A percentile compares a stretch with the other conserved stretches of the same genome.
Conservation (phyloP, 345 rosid species). For the Gossypium sturtianum region DNA sequence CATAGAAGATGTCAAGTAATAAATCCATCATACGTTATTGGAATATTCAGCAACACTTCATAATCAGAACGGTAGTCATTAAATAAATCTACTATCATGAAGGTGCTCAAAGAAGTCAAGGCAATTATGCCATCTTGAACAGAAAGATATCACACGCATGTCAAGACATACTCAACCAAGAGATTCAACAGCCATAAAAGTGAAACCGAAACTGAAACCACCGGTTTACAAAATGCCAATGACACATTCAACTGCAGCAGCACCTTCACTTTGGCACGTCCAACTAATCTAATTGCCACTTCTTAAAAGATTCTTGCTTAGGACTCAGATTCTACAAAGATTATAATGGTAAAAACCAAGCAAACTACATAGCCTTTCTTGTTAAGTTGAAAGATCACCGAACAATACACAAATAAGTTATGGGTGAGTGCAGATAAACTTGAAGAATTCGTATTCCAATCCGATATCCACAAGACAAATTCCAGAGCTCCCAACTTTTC, state of each 20-base stretch:
- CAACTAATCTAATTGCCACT: not conserved
- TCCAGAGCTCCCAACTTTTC: slow-evolving; percentile 28
- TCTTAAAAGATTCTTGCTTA: not conserved
- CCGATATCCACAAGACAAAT: slow-evolving; percentile 15
- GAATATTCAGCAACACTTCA: slow-evolving; percentile 7
- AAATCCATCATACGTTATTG: slow-evolving; percentile 4
- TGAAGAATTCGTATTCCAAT: slow-evolving; percentile 24
- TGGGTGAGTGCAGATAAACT: slow-evolving; percentile 24
- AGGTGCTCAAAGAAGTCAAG: not conserved
- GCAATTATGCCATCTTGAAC: slow-evolving; percentile 1
- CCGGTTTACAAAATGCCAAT: not conserved
- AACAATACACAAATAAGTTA: slow-evolving; percentile 13
- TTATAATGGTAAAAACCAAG: not conserved
- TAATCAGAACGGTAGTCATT: slow-evolving; percentile 10
- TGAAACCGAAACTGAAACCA: slow-evolving; percentile 9
- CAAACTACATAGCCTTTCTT: not conserved
- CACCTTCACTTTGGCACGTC: slow-evolving; percentile 11
- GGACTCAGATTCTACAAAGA: not conserved
- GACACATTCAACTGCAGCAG: slow-evolving; percentile 4
- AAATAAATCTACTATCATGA: slow-evolving; percentile 8
- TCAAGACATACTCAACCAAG: not conserved
- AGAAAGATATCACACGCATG: not conserved
- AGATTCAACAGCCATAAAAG: slow-evolving; percentile 1
- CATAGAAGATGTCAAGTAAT: slow-evolving; percentile 7
- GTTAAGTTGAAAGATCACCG: not conserved